Conservation (phyloP, 2,329 filamentous ascomycete genomes). For the Lasiodiplodia sp. region DNA sequence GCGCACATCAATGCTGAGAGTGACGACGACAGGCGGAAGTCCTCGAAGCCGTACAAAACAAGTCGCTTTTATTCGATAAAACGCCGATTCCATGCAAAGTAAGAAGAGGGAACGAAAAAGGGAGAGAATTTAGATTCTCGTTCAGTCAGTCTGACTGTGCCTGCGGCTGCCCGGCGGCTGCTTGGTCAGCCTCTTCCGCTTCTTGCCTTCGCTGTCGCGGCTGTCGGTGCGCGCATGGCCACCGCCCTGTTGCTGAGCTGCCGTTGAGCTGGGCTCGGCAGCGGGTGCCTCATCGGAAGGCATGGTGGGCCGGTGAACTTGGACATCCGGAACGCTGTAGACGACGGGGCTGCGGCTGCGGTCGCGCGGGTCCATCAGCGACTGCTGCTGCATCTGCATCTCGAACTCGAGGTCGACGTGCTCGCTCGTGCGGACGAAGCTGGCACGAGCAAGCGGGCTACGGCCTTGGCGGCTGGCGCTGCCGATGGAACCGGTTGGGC, state of each 20-base stretch:
- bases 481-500: slow-evolving; percentile 7
- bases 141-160: background rate
- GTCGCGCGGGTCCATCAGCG: slow-evolving; percentile 24
- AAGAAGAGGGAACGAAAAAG: background rate
- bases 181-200: slow-evolving; percentile 46
- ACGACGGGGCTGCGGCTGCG: slow-evolving; percentile 21
- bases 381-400: slow-evolving; percentile 42
- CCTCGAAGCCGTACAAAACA: background rate
- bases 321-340: background rate
- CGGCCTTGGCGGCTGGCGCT: slow-evolving; percentile 39
- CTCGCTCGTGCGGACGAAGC: slow-evolving; percentile 47
- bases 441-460: slow-evolving; percentile 55
- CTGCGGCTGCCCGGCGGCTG: slow-evolving; percentile 31
- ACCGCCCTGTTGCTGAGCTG: slow-evolving; percentile 23
- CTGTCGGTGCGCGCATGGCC: slow-evolving; percentile 42
- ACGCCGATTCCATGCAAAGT: slow-evolving; percentile 22
- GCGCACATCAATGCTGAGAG: background rate
- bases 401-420: slow-evolving; percentile 44
- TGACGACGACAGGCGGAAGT: background rate
- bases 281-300: slow-evolving; percentile 36
- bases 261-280: slow-evolving; percentile 37
- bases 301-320: slow-evolving; percentile 40
- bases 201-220: slow-evolving; percentile 44
- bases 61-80: background rate
- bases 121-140: background rate